Conservation (phyloP, 148 eudicot species). For the Rheum nobile region DNA sequence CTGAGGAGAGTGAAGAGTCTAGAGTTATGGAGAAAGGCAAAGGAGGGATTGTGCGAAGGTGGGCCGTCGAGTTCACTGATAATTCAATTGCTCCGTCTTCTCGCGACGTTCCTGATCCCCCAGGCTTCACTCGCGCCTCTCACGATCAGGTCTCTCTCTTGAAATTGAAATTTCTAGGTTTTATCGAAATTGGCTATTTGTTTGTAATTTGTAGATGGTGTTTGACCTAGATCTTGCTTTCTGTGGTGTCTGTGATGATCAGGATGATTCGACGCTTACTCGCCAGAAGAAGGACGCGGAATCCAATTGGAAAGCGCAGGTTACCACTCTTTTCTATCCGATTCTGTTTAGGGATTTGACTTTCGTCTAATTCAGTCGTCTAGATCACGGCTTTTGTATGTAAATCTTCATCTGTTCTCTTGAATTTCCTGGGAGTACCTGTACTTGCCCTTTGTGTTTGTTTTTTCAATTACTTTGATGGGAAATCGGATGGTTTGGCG, state of each 20-base stretch:
- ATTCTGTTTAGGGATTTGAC: neutral
- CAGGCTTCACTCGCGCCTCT: conserved; percentile 70
- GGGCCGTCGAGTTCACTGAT: conserved; percentile 86
- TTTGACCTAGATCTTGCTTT: conserved; percentile 9
- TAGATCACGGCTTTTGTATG: neutral
- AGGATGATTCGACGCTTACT: conserved; percentile 72
- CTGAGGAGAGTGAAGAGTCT: neutral
- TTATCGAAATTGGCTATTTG: neutral
- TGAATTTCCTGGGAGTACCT: neutral
- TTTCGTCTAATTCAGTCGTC: neutral
- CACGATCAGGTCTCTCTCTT: conserved; percentile 45
- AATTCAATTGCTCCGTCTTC: conserved; percentile 55
- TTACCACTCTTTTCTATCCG: conserved; percentile 9
- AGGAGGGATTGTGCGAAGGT: conserved; percentile 50
- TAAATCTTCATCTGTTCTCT: neutral
- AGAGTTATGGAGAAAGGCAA: conserved; percentile 70
- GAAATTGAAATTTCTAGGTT: neutral
- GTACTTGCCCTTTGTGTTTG: neutral
- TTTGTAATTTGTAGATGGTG: neutral
- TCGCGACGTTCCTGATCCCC: conserved; percentile 85
- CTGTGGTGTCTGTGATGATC: neutral
- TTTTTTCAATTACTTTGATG: neutral
- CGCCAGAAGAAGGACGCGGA: conserved; percentile 91
- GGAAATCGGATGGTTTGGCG: neutral
- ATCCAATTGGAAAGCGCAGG: conserved; percentile 90